These are phyloP conservation scores for Leccinellum albellum DNA, from an alignment of 768 basidiomycete species.

Conservation along the genomic window DNA sequence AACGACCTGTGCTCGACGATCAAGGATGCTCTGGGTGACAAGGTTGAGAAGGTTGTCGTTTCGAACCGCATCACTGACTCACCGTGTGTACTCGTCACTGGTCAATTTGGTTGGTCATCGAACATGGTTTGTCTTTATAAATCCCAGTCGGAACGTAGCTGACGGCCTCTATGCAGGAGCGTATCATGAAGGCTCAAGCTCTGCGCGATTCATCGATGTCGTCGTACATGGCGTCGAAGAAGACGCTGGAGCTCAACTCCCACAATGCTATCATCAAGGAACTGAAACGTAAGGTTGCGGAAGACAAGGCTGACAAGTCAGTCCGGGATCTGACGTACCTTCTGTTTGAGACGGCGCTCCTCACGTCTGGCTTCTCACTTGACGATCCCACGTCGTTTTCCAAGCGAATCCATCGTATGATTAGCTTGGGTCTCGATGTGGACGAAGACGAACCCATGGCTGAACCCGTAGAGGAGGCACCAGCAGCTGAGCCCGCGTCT, in stretches of 20 bases:
- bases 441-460: constrained; percentile 59
- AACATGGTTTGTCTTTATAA: constrained; percentile 71
- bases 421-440: constrained; percentile 84
- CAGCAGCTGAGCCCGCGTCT: constrained; percentile 58
- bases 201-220: constrained; percentile 96
- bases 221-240: constrained; percentile 98
- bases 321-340: constrained; percentile 95
- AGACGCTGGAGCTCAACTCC: constrained; percentile 96
- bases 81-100: constrained; percentile 95
- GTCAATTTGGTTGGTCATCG: constrained; percentile 99
- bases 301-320: constrained; percentile 98
- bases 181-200: constrained; percentile 99
- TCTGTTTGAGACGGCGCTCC: constrained; percentile 93
- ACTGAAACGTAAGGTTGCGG: constrained; percentile 89
- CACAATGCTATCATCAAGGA: constrained; percentile 92
- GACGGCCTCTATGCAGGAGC: constrained; percentile 48
- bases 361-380: constrained; percentile 93
- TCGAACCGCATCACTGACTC: constrained; percentile 98
- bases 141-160: neutral
- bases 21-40: constrained; percentile 98
- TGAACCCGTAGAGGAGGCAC: constrained; percentile 40
- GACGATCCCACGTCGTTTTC: constrained; percentile 95
- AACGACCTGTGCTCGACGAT: constrained; percentile 88
- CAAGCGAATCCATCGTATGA: constrained; percentile 97
- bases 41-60: constrained; percentile 98